Evolutionary conservation across 441 rosid genomes (phyloP).

Genomic region (Erysimum cheiri): DNA sequence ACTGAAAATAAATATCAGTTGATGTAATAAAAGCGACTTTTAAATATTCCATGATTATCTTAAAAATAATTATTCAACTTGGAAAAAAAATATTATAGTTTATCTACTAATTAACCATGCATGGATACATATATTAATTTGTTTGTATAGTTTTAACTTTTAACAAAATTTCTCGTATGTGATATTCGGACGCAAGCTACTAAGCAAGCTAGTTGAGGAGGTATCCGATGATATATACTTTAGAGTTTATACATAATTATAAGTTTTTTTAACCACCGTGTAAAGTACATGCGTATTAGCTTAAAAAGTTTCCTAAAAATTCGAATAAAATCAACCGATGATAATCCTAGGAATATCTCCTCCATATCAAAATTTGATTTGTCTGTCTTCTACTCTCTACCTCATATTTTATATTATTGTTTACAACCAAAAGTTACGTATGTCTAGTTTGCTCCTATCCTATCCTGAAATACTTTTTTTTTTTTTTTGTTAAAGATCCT

Average conservation of each 20-base stretch:
- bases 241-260: constrained; percentile 17
- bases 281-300: constrained; percentile 18
- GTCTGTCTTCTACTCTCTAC: constrained; percentile 19
- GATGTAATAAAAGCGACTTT: neutral
- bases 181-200: constrained; percentile 37
- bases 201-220: neutral
- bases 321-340: constrained; percentile 35
- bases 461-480: no score
- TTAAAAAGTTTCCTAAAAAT: neutral
- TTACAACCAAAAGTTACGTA: constrained; percentile 17
- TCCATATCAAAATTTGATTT: constrained; percentile 15
- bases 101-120: constrained; percentile 7
- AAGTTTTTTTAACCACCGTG: constrained; percentile 1
- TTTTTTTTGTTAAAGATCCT: neutral
- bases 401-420: constrained; percentile 16
- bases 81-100: neutral
- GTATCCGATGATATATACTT: constrained; percentile 17
- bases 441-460: constrained; percentile 16
- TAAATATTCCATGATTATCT: neutral
- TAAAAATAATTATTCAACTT: neutral
- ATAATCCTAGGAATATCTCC: constrained; percentile 27
- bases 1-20: neutral
- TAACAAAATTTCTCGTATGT: neutral
- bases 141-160: neutral
- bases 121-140: neutral